Conservation (phyloP, 441 rosid species). For the Aquilaria agallochum region DNA sequence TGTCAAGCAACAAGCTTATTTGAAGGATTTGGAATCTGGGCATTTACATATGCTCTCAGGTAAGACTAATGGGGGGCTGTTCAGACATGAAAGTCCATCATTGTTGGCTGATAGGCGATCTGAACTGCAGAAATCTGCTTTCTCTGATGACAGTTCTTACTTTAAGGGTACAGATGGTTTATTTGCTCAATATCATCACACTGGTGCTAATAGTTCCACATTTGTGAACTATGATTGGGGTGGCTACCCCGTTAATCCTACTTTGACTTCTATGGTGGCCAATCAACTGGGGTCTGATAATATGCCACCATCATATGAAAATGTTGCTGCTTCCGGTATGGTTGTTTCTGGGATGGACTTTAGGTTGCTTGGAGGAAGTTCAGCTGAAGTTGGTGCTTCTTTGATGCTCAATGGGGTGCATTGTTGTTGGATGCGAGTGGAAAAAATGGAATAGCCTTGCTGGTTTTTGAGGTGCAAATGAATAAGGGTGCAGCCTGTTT, state of each 20-base stretch:
- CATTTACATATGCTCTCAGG: slow-evolving; percentile 32
- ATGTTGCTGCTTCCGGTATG: slow-evolving; percentile 52
- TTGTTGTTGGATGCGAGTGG: too few relatives aligned
- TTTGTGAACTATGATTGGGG: slow-evolving; percentile 35
- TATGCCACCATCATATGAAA: slow-evolving; percentile 57
- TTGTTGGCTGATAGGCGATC: slow-evolving; percentile 29
- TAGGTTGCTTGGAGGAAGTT: slow-evolving; percentile 45
- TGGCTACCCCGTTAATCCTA: slow-evolving; percentile 49
- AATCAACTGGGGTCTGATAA: slow-evolving; percentile 50
- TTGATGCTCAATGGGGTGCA: too few relatives aligned
- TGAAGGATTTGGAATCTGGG: slow-evolving; percentile 39
- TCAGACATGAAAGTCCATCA: slow-evolving; percentile 27
- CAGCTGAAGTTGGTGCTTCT: slow-evolving; percentile 3
- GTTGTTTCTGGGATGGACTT: slow-evolving; percentile 54
- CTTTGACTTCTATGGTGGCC: slow-evolving; percentile 53
- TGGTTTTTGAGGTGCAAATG: too few relatives aligned
- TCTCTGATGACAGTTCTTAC: slow-evolving; percentile 31
- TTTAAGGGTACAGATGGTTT: slow-evolving; percentile 53
- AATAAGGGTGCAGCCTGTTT: too few relatives aligned
- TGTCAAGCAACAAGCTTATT: slow-evolving; percentile 34
- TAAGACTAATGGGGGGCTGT: slow-evolving; percentile 37
- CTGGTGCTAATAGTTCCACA: slow-evolving; percentile 37
- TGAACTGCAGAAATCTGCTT: slow-evolving; percentile 32
- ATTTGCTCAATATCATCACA: slow-evolving; percentile 46
- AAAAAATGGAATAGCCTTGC: too few relatives aligned